phyloP scores from a whole-genome alignment of 495 filamentous ascomycete species.

The Penicillium daleae region DNA sequence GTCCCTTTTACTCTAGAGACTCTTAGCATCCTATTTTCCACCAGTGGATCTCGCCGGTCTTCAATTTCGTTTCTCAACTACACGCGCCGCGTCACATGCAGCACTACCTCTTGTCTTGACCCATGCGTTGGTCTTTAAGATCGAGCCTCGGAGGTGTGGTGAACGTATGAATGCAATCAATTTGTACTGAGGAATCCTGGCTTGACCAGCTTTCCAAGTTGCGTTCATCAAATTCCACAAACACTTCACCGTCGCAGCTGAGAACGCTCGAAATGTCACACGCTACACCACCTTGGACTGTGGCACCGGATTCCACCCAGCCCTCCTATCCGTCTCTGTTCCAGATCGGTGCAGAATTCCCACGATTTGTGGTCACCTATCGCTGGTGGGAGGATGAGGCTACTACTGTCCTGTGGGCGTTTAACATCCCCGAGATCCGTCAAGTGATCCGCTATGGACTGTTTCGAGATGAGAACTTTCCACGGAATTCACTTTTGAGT shows the following conservation, averaged over 20 bases:
- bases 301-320: conserved; percentile 19
- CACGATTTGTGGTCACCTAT: conserved; percentile 35
- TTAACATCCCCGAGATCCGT: conserved; percentile 43
- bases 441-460: conserved; percentile 46
- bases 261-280: conserved; percentile 16
- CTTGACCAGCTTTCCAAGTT: conserved; percentile 19
- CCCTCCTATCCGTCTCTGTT: conserved; percentile 44
- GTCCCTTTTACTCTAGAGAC: background rate
- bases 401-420: conserved; percentile 45
- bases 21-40: background rate
- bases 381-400: conserved; percentile 53
- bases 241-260: background rate
- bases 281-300: background rate
- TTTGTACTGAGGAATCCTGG: conserved; percentile 13
- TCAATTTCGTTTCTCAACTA: background rate
- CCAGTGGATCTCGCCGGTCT: background rate
- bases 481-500: conserved; percentile 39
- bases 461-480: conserved; percentile 39
- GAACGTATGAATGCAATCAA: conserved; percentile 28
- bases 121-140: conserved; percentile 19
- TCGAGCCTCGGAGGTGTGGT: conserved; percentile 10
- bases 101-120: conserved; percentile 10
- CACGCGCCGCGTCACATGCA: conserved; percentile 23
- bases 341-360: conserved; percentile 34
- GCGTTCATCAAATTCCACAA: background rate